These are phyloP conservation scores for Colletotrichum viniferum DNA, from an alignment of 2,329 filamentous ascomycete species.

Conservation along the genomic window DNA sequence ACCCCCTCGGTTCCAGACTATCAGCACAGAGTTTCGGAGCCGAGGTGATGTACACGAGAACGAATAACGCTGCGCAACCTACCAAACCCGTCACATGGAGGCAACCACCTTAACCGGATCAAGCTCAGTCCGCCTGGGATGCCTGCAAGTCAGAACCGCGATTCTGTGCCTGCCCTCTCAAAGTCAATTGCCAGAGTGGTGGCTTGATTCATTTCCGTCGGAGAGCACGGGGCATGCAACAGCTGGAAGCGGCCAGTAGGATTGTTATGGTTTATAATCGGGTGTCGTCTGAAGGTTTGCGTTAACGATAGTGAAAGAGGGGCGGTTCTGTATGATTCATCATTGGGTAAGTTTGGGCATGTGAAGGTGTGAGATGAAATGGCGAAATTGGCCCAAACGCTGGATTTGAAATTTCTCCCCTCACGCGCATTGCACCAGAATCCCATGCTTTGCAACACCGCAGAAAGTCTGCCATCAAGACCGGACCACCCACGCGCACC, in stretches of 20 bases:
- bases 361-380: not conserved
- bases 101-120: not conserved
- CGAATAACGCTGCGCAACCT: not conserved
- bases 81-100: not conserved
- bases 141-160: not conserved
- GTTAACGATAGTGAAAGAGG: not conserved
- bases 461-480: not conserved
- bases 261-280: not conserved
- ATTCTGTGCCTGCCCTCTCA: not conserved
- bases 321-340: not conserved
- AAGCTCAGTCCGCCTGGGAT: not conserved
- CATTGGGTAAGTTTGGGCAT: not conserved
- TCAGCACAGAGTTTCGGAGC: not conserved
- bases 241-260: not conserved
- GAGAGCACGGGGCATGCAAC: not conserved
- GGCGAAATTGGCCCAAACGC: not conserved
- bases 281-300: not conserved
- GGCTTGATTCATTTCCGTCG: not conserved
- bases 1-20: not conserved
- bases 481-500: not conserved
- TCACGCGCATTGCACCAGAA: not conserved
- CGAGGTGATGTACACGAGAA: not conserved
- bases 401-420: not conserved
- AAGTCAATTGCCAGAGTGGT: not conserved
- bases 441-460: not conserved